Conservation (phyloP, 805 yeast genomes). For the Candida pini region DNA sequence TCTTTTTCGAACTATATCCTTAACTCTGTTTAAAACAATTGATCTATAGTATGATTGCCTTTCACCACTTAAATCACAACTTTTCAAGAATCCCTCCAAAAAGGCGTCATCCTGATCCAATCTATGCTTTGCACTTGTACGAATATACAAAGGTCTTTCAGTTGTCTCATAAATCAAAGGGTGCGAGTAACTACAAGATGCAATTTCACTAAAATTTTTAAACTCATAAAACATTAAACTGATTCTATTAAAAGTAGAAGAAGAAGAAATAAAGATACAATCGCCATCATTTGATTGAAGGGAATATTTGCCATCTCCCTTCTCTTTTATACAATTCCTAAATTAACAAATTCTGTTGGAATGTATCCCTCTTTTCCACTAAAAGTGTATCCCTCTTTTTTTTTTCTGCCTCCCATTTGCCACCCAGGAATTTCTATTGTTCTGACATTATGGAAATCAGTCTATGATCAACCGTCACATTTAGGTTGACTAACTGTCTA, state of each 20-base stretch:
- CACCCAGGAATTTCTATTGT: too few species aligned
- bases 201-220: constrained; percentile 17
- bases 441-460: too few species aligned
- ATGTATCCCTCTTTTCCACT: too few species aligned
- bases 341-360: too few species aligned
- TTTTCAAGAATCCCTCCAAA: constrained; percentile 13
- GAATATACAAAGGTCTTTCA: constrained; percentile 12
- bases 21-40: constrained; percentile 7
- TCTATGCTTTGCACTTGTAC: constrained; percentile 6
- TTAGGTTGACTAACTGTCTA: too few species aligned
- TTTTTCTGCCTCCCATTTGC: too few species aligned
- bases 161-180: constrained; percentile 21
- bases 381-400: too few species aligned
- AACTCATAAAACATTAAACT: constrained; percentile 17
- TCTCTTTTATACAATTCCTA: too few species aligned
- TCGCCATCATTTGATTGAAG: too few species aligned
- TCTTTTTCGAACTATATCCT: constrained; percentile 7
- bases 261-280: background rate
- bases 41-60: constrained; percentile 13
- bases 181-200: constrained; percentile 18
- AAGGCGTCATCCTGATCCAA: constrained; percentile 18
- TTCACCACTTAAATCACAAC: constrained; percentile 21
- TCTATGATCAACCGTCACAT: too few species aligned
- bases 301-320: too few species aligned
- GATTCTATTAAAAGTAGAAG: too few species aligned